These are phyloP conservation scores for Eucalyptus tenuipes DNA, from an alignment of 345 rosid genomes.

Conservation along the genomic window DNA sequence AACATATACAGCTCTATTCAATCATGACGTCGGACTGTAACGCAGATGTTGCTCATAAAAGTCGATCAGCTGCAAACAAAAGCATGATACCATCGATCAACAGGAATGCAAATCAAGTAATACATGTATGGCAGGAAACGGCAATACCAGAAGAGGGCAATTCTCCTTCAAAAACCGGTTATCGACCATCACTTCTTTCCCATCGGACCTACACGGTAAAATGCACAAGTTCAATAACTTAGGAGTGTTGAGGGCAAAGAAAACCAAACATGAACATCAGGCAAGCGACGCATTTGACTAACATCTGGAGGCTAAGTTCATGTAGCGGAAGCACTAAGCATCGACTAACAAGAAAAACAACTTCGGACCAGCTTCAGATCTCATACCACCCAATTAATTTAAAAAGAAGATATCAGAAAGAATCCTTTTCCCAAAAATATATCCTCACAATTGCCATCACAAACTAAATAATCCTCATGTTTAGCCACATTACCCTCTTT, in stretches of 20 bases:
- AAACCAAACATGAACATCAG: neutral
- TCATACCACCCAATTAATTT: neutral
- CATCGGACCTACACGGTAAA: conserved; percentile 55
- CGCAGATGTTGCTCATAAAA: conserved; percentile 93
- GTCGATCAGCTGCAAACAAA: conserved; percentile 51
- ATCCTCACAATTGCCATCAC: neutral
- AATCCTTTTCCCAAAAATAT: neutral
- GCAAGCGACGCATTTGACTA: neutral
- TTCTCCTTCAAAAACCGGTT: conserved; percentile 77
- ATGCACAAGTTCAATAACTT: neutral
- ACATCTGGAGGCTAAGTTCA: neutral
- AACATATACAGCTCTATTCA: neutral
- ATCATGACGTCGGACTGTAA: conserved; percentile 33
- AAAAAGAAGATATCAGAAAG: neutral
- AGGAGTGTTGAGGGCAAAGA: neutral
- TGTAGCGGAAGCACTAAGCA: neutral
- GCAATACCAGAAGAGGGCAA: conserved; percentile 75
- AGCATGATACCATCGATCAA: neutral
- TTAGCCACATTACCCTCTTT: neutral
- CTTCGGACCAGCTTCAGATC: neutral
- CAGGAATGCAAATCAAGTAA: neutral
- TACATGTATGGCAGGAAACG: neutral
- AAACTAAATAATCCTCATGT: neutral
- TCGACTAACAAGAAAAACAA: neutral
- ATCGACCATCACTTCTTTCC: conserved; percentile 75